Evolutionary conservation across 225 moss, liverwort and hornwort genomes (phyloP).

Genomic region (Sphagnum tenellum): DNA sequence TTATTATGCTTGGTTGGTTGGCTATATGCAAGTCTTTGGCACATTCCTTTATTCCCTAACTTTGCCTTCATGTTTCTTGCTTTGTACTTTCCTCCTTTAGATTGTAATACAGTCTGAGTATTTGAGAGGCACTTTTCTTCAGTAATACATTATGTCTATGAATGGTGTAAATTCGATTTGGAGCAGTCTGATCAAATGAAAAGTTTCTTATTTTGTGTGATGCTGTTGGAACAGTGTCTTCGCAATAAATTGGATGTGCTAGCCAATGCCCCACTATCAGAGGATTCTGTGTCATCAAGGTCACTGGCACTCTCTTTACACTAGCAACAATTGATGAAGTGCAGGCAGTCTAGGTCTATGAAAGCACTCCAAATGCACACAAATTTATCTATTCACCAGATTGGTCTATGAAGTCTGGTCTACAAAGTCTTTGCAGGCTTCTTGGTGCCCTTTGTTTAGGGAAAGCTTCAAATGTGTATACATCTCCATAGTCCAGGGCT

Average conservation of each 20-base stretch:
- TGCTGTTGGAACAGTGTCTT: constrained; percentile 40
- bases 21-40: not conserved
- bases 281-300: constrained; percentile 75
- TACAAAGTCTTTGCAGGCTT: constrained; percentile 4
- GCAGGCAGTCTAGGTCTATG: no score
- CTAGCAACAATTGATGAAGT: no score
- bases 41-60: not conserved
- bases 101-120: no score
- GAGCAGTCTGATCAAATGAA: no score
- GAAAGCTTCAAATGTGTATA: no score
- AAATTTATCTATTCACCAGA: no score
- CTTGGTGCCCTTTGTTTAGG: not conserved
- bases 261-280: constrained; percentile 37
- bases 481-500: no score
- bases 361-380: no score
- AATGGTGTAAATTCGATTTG: no score
- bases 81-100: no score
- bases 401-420: not conserved
- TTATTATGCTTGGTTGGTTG: constrained; percentile 6
- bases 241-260: constrained; percentile 50
- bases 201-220: not conserved
- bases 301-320: constrained; percentile 2
- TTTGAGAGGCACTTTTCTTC: no score
- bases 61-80: not conserved
- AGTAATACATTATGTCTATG: no score